A percentile compares a stretch with the other conserved stretches of the same genome.
Conservation (phyloP, 2,329 filamentous ascomycete species). For the Sclerotinia subarctica region DNA sequence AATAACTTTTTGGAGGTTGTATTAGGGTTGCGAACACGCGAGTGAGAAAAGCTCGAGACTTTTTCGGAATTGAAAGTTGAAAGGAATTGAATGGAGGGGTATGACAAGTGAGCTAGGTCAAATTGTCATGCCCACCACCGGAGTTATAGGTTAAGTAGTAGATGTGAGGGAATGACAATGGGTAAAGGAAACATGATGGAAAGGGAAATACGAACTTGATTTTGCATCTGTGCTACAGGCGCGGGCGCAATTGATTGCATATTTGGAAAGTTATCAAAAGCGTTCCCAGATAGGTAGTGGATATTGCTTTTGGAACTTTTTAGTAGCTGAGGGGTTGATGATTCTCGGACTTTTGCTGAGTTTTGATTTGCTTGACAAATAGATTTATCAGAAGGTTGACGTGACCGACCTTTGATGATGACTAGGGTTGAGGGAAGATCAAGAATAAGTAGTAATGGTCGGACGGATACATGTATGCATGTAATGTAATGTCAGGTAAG, state of each 20-base stretch:
- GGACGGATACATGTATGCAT: not conserved
- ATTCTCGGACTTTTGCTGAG: not conserved
- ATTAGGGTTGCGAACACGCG: constrained; percentile 1
- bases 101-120: constrained; percentile 18
- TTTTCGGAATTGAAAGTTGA: constrained; percentile 9
- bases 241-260: constrained; percentile 39
- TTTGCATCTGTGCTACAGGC: constrained; percentile 34
- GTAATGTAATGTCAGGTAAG: too few relatives aligned
- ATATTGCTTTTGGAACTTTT: not conserved
- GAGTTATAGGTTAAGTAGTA: constrained; percentile 8
- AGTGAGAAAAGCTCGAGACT: constrained; percentile 3
- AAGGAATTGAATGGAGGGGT: constrained; percentile 21
- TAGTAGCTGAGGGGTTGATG: not conserved
- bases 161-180: constrained; percentile 4
- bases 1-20: not conserved
- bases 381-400: constrained; percentile 18
- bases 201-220: constrained; percentile 31
- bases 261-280: not conserved
- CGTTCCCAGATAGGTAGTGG: not conserved
- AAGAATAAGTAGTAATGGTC: not conserved
- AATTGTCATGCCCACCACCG: not conserved
- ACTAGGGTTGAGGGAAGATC: not conserved
- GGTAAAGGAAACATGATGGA: not conserved
- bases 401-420: constrained; percentile 8
- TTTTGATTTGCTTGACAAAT: constrained; percentile 19